A percentile compares a stretch with the other conserved stretches of the same genome.
phyloP scores from a whole-genome alignment of 225 moss, liverwort and hornwort genomes.

The Lunularia cruciata region DNA sequence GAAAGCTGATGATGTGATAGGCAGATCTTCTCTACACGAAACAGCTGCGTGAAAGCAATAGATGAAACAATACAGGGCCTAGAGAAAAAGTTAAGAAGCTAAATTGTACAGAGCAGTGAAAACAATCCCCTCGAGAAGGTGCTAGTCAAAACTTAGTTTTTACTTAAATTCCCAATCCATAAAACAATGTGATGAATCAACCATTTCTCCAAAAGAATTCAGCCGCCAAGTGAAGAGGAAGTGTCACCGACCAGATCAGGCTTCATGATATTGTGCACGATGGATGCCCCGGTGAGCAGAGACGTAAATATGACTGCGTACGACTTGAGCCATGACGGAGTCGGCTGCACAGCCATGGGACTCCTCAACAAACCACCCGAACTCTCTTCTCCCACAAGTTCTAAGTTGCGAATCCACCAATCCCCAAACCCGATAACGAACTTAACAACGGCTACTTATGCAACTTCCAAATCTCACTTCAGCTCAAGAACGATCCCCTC shows the following conservation, averaged over 20 bases:
- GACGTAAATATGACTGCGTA: conserved; percentile 67
- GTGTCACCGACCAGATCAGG: conserved; percentile 66
- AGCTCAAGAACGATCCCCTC: too few relatives aligned
- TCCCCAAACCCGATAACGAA: too few relatives aligned
- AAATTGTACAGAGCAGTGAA: not conserved
- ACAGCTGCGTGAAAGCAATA: not conserved
- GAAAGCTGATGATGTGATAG: too few relatives aligned
- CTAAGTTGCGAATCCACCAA: too few relatives aligned
- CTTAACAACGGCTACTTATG: too few relatives aligned
- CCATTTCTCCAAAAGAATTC: not conserved
- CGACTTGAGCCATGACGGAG: conserved; percentile 78
- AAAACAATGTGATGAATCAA: not conserved
- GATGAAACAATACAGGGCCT: not conserved
- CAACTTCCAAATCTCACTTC: too few relatives aligned
- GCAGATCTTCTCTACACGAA: not conserved
- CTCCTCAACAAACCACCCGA: not conserved
- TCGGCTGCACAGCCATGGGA: conserved; percentile 35
- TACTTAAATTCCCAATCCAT: too few relatives aligned
- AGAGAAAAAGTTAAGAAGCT: not conserved
- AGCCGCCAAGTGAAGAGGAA: not conserved
- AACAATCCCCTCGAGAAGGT: not conserved
- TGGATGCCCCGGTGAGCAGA: conserved; percentile 74
- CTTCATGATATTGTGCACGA: conserved; percentile 81
- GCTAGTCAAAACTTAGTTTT: not conserved
- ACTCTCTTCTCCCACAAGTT: too few relatives aligned